These are phyloP conservation scores for Talaromyces funiculosus DNA, from an alignment of 2,329 filamentous ascomycete genomes.

Conservation along the genomic window DNA sequence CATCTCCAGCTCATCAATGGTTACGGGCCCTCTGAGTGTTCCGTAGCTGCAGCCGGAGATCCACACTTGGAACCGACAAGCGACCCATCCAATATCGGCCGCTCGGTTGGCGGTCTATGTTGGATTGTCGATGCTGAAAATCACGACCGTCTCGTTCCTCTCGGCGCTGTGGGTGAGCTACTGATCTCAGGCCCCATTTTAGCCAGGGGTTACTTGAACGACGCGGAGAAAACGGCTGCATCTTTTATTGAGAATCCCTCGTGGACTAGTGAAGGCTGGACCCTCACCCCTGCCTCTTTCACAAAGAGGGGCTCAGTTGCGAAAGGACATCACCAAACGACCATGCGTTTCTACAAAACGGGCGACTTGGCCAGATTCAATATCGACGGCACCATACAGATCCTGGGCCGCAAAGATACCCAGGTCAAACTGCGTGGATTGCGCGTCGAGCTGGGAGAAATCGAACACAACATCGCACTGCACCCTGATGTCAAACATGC, in stretches of 20 bases:
- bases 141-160: slow-evolving; percentile 32
- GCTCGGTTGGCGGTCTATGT: slow-evolving; percentile 17
- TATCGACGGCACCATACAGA: slow-evolving; percentile 28
- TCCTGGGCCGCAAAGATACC: slow-evolving; percentile 31
- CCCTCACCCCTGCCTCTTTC: too few species aligned
- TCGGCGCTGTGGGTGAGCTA: slow-evolving; percentile 45
- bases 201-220: slow-evolving; percentile 24
- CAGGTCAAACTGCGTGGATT: slow-evolving; percentile 40
- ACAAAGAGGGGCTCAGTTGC: slow-evolving; percentile 18
- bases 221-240: slow-evolving; percentile 19
- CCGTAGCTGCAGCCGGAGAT: not conserved
- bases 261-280: slow-evolving; percentile 21
- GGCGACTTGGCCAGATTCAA: slow-evolving; percentile 29
- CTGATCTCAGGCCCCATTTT: slow-evolving; percentile 39
- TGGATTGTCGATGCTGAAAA: slow-evolving; percentile 39
- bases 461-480: slow-evolving; percentile 32
- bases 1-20: not conserved
- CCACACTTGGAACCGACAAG: not conserved
- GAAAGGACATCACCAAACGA: slow-evolving; percentile 29
- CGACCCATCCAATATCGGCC: slow-evolving; percentile 1
- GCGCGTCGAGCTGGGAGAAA: slow-evolving; percentile 38
- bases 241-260: slow-evolving; percentile 19
- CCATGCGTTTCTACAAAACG: slow-evolving; percentile 29
- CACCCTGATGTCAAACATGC: slow-evolving; percentile 23
- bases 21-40: slow-evolving; percentile 5